These are phyloP conservation scores for Gymnopilus dilepis DNA, from an alignment of 768 basidiomycete genomes.

Conservation along the genomic window DNA sequence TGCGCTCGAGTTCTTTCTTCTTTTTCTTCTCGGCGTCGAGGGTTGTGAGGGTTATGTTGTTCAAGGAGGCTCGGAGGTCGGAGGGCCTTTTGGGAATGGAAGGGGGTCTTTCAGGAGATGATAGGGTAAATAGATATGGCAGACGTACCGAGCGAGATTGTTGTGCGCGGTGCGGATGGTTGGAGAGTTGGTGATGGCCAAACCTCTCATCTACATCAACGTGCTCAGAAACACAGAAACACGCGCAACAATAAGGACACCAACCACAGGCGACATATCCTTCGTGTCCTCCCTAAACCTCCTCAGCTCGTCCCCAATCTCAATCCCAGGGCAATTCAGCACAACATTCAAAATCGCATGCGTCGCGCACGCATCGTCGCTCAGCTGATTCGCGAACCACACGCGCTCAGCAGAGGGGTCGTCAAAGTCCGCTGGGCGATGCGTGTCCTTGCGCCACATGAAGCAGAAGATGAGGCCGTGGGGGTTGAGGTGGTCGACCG, in stretches of 20 bases:
- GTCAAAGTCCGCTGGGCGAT: constrained; percentile 50
- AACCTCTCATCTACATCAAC: constrained; percentile 59
- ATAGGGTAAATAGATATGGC: background rate
- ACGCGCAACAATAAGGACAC: constrained; percentile 26
- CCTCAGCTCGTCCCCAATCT: constrained; percentile 50
- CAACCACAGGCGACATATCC: constrained; percentile 61
- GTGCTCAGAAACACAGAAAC: background rate
- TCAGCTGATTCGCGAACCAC: constrained; percentile 75
- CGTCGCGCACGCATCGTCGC: constrained; percentile 68
- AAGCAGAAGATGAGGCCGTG: constrained; percentile 70
- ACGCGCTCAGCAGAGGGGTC: constrained; percentile 60
- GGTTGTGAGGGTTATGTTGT: constrained; percentile 49
- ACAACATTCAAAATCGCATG: constrained; percentile 66
- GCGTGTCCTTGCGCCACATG: constrained; percentile 56
- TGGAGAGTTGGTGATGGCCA: constrained; percentile 62
- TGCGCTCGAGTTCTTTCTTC: constrained; percentile 28
- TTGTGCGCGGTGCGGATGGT: constrained; percentile 62
- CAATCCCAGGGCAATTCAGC: constrained; percentile 57
- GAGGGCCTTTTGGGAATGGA: constrained; percentile 47
- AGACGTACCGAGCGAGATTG: constrained; percentile 58
- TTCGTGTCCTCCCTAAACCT: constrained; percentile 55
- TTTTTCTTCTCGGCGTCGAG: constrained; percentile 43
- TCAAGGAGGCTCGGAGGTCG: constrained; percentile 59
- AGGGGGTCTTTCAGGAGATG: background rate
- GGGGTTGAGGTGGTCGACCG: constrained; percentile 61